phyloP scores from a whole-genome alignment of 768 basidiomycete species.

The Boletus sp. region DNA sequence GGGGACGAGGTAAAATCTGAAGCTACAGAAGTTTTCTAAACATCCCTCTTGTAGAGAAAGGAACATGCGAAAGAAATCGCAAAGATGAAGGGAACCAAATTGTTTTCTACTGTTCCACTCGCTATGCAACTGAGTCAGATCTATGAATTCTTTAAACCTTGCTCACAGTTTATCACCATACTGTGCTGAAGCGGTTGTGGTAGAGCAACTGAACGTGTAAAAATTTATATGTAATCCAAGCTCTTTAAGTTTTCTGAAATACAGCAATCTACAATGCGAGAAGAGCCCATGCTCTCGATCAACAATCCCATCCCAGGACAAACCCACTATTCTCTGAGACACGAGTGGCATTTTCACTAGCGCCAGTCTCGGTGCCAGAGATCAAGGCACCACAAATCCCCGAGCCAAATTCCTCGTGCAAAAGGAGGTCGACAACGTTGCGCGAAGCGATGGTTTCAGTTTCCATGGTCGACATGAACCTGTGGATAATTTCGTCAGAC shows the following conservation, averaged over 20 bases:
- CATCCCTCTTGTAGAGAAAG: not conserved
- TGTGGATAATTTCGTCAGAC: slow-evolving; percentile 23
- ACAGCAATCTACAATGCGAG: not conserved
- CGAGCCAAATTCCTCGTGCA: slow-evolving; percentile 67
- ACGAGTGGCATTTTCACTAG: slow-evolving; percentile 11
- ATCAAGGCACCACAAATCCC: slow-evolving; percentile 60
- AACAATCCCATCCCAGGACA: slow-evolving; percentile 79
- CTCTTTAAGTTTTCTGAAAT: not conserved
- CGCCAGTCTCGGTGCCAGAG: slow-evolving; percentile 21
- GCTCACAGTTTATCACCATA: not conserved
- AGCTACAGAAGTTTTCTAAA: not conserved
- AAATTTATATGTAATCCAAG: not conserved
- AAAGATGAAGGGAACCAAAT: not conserved
- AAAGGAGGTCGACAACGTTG: slow-evolving; percentile 76
- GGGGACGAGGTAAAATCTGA: not conserved
- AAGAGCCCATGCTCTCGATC: slow-evolving; percentile 11
- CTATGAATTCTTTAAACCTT: not conserved
- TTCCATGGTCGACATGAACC: slow-evolving; percentile 92
- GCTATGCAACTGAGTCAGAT: not conserved
- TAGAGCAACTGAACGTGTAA: not conserved
- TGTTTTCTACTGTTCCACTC: not conserved
- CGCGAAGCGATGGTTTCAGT: slow-evolving; percentile 82
- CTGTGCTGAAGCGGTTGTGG: not conserved
- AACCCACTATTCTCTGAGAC: slow-evolving; percentile 37
- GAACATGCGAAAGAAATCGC: not conserved